These are phyloP conservation scores for Ceratocystis lukuohia DNA, from an alignment of 2,329 filamentous ascomycete genomes.

Conservation along the genomic window DNA sequence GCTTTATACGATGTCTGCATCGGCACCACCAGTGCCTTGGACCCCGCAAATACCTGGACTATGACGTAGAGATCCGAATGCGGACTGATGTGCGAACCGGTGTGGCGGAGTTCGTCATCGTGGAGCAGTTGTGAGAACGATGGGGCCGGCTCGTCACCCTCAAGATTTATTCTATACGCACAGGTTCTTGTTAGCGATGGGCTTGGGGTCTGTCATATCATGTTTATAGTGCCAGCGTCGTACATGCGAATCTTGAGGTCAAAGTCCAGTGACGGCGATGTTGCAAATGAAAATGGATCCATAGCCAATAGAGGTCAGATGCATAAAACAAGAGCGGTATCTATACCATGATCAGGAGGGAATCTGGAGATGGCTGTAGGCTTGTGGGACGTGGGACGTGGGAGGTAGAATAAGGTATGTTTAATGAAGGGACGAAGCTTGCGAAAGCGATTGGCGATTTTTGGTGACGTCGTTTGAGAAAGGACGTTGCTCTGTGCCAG, in stretches of 20 bases:
- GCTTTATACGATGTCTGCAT: conserved; percentile 86
- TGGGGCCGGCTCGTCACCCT: conserved; percentile 32
- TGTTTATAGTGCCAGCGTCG: conserved; percentile 21
- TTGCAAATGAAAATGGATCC: conserved; percentile 94
- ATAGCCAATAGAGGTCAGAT: conserved; percentile 35
- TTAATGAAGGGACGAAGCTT: neutral
- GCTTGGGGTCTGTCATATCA: too few relatives aligned
- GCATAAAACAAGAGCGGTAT: neutral
- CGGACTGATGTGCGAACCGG: conserved; percentile 69
- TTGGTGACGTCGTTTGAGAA: conserved; percentile 13
- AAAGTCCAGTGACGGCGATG: conserved; percentile 69
- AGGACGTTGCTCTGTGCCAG: neutral
- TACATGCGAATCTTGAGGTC: conserved; percentile 55
- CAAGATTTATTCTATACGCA: conserved; percentile 33
- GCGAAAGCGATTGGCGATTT: neutral
- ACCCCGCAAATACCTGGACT: conserved; percentile 87
- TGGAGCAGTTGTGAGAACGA: conserved; percentile 58
- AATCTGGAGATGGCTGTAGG: neutral
- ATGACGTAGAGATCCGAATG: conserved; percentile 87
- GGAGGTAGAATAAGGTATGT: too few relatives aligned
- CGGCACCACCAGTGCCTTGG: conserved; percentile 83
- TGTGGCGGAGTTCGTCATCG: conserved; percentile 66
- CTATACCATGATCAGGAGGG: neutral
- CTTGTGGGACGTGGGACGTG: neutral
- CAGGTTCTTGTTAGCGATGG: neutral